A percentile compares a stretch with the other conserved stretches of the same genome.
Evolutionary conservation across 345 rosid species (phyloP).

Genomic region (Citrus mangshanensis): DNA sequence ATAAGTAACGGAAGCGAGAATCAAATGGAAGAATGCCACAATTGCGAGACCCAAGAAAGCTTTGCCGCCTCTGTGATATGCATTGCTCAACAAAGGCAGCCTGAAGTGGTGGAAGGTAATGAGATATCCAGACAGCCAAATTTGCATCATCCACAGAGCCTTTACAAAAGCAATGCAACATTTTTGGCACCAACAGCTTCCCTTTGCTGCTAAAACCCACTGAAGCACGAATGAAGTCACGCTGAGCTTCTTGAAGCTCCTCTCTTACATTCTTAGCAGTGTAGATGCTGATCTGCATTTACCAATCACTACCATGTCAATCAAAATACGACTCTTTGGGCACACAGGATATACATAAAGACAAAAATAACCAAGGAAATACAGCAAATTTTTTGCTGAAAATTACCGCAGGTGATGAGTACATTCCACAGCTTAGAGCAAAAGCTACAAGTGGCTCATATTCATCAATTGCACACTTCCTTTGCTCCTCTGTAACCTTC

Average conservation of each 20-base stretch:
- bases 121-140: constrained; percentile 80
- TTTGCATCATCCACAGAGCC: constrained; percentile 65
- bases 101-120: constrained; percentile 69
- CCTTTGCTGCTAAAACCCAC: constrained; percentile 86
- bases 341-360: neutral
- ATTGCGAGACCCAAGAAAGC: constrained; percentile 65
- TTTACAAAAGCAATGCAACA: constrained; percentile 78
- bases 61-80: constrained; percentile 63
- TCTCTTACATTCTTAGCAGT: constrained; percentile 59
- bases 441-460: constrained; percentile 72
- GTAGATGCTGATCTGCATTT: constrained; percentile 73
- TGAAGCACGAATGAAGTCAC: constrained; percentile 70
- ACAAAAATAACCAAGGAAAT: neutral
- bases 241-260: constrained; percentile 80
- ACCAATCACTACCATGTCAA: neutral
- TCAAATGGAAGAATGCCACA: constrained; percentile 77
- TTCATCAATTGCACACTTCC: constrained; percentile 49
- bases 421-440: constrained; percentile 86
- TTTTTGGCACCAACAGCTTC: constrained; percentile 74
- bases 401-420: constrained; percentile 86
- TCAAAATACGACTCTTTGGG: neutral
- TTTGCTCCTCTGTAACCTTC: constrained; percentile 71
- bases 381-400: neutral
- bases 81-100: constrained; percentile 82
- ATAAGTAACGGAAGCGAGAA: constrained; percentile 77